phyloP scores from a whole-genome alignment of 139 green algal species.

The Coelastrella sp. region DNA sequence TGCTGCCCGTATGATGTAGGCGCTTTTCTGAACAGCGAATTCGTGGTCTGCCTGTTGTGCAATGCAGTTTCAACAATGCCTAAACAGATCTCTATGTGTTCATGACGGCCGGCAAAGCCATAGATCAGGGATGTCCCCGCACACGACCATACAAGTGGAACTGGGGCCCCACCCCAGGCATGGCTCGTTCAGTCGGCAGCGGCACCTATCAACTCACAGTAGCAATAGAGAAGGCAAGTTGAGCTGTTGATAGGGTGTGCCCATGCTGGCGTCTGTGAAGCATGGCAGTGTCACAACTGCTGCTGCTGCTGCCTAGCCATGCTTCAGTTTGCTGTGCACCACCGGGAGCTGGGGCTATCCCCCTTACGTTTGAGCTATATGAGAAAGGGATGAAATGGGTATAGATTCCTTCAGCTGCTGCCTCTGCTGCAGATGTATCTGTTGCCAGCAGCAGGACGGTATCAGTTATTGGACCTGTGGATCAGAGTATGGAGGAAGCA shows the following conservation, averaged over 20 bases:
- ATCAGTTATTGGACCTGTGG: background rate
- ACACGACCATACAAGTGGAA: background rate
- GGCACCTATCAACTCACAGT: background rate
- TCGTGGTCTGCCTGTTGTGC: background rate
- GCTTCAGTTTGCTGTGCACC: too few relatives aligned
- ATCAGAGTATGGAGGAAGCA: conserved; percentile 23
- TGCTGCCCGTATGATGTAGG: background rate
- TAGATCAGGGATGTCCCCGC: background rate
- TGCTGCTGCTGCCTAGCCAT: too few relatives aligned
- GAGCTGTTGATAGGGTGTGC: background rate
- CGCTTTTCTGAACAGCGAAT: background rate
- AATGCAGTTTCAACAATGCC: background rate
- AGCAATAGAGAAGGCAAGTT: background rate
- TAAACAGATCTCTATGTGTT: background rate
- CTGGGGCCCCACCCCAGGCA: background rate
- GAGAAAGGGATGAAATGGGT: too few relatives aligned
- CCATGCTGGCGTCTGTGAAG: too few relatives aligned
- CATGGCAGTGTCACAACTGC: too few relatives aligned
- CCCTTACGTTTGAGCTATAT: too few relatives aligned
- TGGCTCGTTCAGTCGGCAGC: background rate
- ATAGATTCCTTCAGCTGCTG: too few relatives aligned
- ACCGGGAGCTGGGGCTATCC: too few relatives aligned
- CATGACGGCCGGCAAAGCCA: background rate
- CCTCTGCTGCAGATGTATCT: conserved; percentile 21
- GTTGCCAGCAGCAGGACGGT: background rate